Base-by-base conservation (phyloP, 2,329 filamentous ascomycete species). In the Monascus ruber region DNA sequence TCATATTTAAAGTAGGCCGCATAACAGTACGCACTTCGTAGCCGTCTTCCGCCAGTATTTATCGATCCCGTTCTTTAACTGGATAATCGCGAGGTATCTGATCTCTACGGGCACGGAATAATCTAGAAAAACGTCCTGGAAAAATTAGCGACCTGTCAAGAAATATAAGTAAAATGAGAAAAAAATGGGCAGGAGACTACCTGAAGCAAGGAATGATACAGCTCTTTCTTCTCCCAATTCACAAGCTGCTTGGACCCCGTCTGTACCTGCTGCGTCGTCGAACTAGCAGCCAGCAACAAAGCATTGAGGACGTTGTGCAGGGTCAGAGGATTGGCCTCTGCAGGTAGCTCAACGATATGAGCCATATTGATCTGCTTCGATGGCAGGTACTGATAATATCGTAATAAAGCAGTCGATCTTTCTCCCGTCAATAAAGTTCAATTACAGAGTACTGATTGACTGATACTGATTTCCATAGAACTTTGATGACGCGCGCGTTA, bases 51-150 rank as follows among this genome's bases (percentile, higher is more conserved):
- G 76, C 91, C 91, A 98, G 62, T 87, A 86, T 58, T 83, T 87
- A 59, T 96, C 89, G 62, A 96, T 88, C 40, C 88, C 91, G 60
- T 96, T 95, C 60, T 96, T 96, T 39, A 98, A 73, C 58, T 94
- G 85, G 49, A 96, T 94, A 42, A 96, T 78, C 39, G 89, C 84
- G 7, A 95, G 79, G 54, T 94, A 87, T 44, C 91, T 83, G 38
- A 89, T 76, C 53, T 93, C 81, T 42, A 77, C 65, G 1, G 85
- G 83, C 1, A 93, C 68, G 2, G 78, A 77, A 44, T 78, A 79
- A 65, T 94, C 84, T 46, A 94, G 73, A 58, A 88, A 95, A 29
- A 86, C 76, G 50, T 81, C 74, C 81, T 93, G 54, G 8, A 43
- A 31, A 28, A 26, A 31, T 45, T 10, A 42, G 42, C 25, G 34